Percentiles rank a stretch among this genome's conserved stretches.
Evolutionary conservation across 129 eudicot genomes (phyloP).

Genomic region (Tanacetum coccineum): DNA sequence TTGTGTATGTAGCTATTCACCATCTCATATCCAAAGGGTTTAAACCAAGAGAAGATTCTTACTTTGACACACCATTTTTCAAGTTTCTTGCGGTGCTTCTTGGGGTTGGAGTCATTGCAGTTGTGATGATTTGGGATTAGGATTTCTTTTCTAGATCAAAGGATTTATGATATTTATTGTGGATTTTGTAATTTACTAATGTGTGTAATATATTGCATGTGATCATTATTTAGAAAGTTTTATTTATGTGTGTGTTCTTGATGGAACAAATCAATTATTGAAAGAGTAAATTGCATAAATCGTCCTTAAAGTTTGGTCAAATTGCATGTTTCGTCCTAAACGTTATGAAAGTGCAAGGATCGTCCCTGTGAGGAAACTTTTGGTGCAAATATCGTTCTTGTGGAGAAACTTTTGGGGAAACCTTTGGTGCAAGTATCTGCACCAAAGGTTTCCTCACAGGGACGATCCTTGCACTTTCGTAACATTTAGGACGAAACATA

Average conservation of each 20-base stretch:
- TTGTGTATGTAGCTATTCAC: constrained; percentile 73
- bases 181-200: constrained; percentile 16
- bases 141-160: neutral
- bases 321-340: too few relatives aligned
- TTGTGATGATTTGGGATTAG: constrained; percentile 84
- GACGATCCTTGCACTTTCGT: too few relatives aligned
- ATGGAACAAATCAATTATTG: too few relatives aligned
- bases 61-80: constrained; percentile 66
- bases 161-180: neutral
- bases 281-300: too few relatives aligned
- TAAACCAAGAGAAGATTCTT: constrained; percentile 45
- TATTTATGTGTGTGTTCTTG: neutral
- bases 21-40: constrained; percentile 82
- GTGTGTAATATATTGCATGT: neutral
- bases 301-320: too few relatives aligned
- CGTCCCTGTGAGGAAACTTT: too few relatives aligned
- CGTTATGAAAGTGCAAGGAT: too few relatives aligned
- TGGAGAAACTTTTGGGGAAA: too few relatives aligned
- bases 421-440: too few relatives aligned
- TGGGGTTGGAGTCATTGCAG: constrained; percentile 72
- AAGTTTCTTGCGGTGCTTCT: constrained; percentile 76
- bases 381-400: too few relatives aligned
- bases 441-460: too few relatives aligned
- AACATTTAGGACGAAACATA: too few relatives aligned
- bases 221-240: neutral